Base-by-base conservation (phyloP, 352 stramenopile genomes). In the Globisporangium emineosum region DNA sequence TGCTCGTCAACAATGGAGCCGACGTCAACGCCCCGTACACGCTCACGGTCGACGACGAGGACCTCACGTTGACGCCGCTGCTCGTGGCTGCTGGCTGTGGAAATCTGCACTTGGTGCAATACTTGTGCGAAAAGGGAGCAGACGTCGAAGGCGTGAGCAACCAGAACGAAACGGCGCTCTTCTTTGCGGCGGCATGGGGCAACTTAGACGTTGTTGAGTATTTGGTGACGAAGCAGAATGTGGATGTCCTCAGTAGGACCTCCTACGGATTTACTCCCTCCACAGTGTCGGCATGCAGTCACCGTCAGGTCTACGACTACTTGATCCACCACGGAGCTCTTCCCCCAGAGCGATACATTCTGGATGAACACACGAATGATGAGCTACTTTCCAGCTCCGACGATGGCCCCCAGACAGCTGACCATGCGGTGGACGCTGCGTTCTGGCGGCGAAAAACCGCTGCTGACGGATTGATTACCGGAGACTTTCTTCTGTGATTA, bases 1-100 rank as follows among this genome's bases (percentile, higher is more conserved):
- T 56, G 50, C 23, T 56, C 12, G 50, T 56, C 19, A 37, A 33
- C 15, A 29, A 21, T 30, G 50, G 50, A 25, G 50, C 50, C 10
- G 27, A 56, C 25, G 50, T 56, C 15, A 56, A 56, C 5, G 50
- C 50, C 12, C 25, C 32, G 25, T 56, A 56, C 50, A 56, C 9
- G 10, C 25, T 56, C 25, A 30, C 32, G 50, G 10, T 10, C 32
- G 10, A 10, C 10, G 8, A 7, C 10, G 32, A 7, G 40, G 50
- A 27, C 4, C 3, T 35, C 32, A 7, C 5, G 32, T 7, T 35
- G 32, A 3, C 32, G 32, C 7, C 32, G 10, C 10, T 35, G 32
- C 32, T 35, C 32, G 8, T 35, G 3, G 32, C 32, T 35, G 32
- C 32, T 35, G 32, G 32, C 32, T 35, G 32, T 7, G 7, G 32